Base-by-base conservation (phyloP, 169 alveolate genomes). In the Plasmodium cynomolgi region DNA sequence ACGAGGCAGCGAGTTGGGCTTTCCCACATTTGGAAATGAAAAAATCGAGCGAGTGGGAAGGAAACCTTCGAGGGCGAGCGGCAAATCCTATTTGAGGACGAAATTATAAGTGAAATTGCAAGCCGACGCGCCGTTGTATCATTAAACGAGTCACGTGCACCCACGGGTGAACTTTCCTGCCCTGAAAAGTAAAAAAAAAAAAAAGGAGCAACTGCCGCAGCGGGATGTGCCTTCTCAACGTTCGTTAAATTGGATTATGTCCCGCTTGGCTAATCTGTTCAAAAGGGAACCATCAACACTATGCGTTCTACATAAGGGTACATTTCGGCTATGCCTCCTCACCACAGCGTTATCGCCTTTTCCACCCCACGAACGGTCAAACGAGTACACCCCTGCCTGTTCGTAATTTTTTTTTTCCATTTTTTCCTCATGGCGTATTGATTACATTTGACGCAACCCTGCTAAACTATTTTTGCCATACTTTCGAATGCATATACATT, bases 391-490 rank as follows among this genome's bases (percentile, higher is more conserved):
- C 75, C 75, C n/a, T 81, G 33, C 75, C 68, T 50, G 86, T 20
- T 81, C 54, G 62, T 81, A 81, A 81, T 41, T 80, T 80, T 81
- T 81, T 81, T 81, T 34, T 50, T 8, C 77, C 23, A 80, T n/a
- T n/a, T 80, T 80, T 44, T 44, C 56, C 26, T 33, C 9, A 20
- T 75, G 23, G 29, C 15, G 15, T 37, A 44, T 81, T 39, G 23
- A 74, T 5, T 50, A 17, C 62, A 50, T 50, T 50, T 50, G 23
- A 50, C 23, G 6, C 7, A 50, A 74, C 37, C 11, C 50, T 74
- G 26, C 9, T 50, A 74, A 74, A 8, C 82, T 17, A 20, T 20
- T 74, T 74, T 23, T 74, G 23, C 11, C 17, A 74, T 29, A 74
- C 47, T 29, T 74, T 74, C 20, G 23, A 50, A 50, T 17, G 62